Conservation (phyloP, 2,329 filamentous ascomycete genomes). For the Trichoderma pleuroti region DNA sequence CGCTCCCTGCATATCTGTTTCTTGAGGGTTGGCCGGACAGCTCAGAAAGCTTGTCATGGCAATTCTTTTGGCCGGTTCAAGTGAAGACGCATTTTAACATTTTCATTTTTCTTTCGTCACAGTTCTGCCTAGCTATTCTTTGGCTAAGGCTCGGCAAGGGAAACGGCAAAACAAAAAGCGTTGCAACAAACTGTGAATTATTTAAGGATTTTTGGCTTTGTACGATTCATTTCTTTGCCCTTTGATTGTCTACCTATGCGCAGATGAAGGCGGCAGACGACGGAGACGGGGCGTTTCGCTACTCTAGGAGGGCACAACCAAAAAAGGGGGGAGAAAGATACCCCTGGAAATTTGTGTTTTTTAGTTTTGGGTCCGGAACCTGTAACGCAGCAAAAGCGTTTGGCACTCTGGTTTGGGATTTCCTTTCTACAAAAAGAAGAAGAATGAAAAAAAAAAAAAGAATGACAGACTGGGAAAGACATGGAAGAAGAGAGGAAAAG, state of each 20-base stretch:
- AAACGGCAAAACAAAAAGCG: slow-evolving; percentile 16
- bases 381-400: slow-evolving; percentile 6
- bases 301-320: slow-evolving; percentile 3
- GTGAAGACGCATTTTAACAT: neutral
- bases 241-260: slow-evolving; percentile 16
- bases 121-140: slow-evolving; percentile 18
- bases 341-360: slow-evolving; percentile 6
- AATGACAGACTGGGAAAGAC: neutral
- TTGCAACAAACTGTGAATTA: slow-evolving; percentile 17
- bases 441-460: neutral
- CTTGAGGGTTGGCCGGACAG: neutral
- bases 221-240: slow-evolving; percentile 10
- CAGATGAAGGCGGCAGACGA: slow-evolving; percentile 15
- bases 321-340: neutral
- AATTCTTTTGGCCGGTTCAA: slow-evolving; percentile 3
- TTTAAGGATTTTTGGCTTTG: slow-evolving; percentile 18
- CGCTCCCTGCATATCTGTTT: slow-evolving; percentile 5
- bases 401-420: neutral
- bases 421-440: neutral
- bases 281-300: slow-evolving; percentile 15
- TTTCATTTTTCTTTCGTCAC: slow-evolving; percentile 6
- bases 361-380: slow-evolving; percentile 4
- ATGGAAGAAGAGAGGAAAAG: neutral
- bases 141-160: slow-evolving; percentile 16
- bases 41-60: slow-evolving; percentile 1